A percentile compares a stretch with the other conserved stretches of the same genome.
phyloP scores from a whole-genome alignment of 257 asterid genomes.

The Linderniella brevidens region DNA sequence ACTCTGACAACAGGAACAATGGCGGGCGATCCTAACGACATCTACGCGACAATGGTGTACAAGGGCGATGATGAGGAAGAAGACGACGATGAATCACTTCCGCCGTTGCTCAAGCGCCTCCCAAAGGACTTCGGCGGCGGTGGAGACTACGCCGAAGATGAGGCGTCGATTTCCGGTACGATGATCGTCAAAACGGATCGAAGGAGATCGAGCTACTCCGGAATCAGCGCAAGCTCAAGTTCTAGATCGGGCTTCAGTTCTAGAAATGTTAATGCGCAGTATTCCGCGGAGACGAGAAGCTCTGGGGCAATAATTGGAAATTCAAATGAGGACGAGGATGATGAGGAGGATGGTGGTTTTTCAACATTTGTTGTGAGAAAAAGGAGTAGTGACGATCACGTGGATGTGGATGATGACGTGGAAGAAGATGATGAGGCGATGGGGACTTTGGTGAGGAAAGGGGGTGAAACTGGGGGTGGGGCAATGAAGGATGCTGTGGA shows the following conservation, averaged over 20 bases:
- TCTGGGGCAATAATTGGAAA: constrained; percentile 17
- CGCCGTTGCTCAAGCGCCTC: constrained; percentile 68
- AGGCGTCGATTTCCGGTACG: constrained; percentile 54
- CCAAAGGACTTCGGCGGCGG: constrained; percentile 88
- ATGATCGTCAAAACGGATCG: constrained; percentile 56
- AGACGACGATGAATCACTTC: constrained; percentile 70
- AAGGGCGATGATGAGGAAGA: constrained; percentile 36
- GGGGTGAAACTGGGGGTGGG: constrained; percentile 31
- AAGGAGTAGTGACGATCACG: constrained; percentile 22
- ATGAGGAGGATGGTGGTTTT: constrained; percentile 40
- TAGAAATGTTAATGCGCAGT: constrained; percentile 14
- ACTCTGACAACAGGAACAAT: constrained; percentile 11
- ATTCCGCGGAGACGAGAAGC: constrained; percentile 28
- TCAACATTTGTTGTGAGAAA: constrained; percentile 77
- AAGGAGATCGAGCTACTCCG: constrained; percentile 26
- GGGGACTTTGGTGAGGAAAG: constrained; percentile 65
- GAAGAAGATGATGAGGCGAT: constrained; percentile 43
- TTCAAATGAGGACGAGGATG: constrained; percentile 50
- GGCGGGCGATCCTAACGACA: constrained; percentile 18
- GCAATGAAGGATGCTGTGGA: constrained; percentile 91
- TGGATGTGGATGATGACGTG: constrained; percentile 23
- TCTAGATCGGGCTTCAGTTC: constrained; percentile 18
- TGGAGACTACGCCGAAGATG: constrained; percentile 20
- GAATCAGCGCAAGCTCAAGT: constrained; percentile 10
- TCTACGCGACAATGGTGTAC: constrained; percentile 57